Evolutionary conservation across 495 filamentous ascomycete genomes (phyloP), one percentile per base, ranked within the genome.

Genomic region (Lineolata rhizophorae): DNA sequence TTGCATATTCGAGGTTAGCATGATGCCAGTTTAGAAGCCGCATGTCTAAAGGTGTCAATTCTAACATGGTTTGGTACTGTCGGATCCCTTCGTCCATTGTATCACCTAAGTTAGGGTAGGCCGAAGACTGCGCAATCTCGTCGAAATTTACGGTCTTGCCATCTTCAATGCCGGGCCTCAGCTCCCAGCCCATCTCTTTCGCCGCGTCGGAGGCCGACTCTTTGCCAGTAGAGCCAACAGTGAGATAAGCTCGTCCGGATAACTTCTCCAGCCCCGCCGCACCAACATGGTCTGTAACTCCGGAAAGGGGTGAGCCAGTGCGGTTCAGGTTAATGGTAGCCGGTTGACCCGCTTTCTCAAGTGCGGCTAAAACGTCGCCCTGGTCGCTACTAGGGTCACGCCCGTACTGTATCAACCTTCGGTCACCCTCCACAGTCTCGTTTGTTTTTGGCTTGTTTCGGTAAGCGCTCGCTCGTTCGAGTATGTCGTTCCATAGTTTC

Each of bases 1-100:
- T 95, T 29, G 85, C 84, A 45, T 99, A 99, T 47, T 99, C 87
- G 18, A 95, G 61, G 45, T 99, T 99, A 36, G 90, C 87, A 49
- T 93, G 72, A 54, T 99, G 90, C 87, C 87, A 99, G 45, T 95
- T 99, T 42, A 94, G 62, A 20, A 95, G 60, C 29, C 87, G 65
- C 54, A 91, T 70, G 42, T 94, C 87, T 45, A 77, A 76, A 0
- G 82, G 67, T 0, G 70, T 79, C 18, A 99, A 55, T 28, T 87
- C 72, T 13, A 94, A 62, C 34, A 95, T 63, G 25, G 64, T 64
- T 38, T 76, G 73, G 51, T 93, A 97, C 19, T 32, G 30, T 8
- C 8, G 10, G 15, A 19, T 13, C 9, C 5, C 18, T 5, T 32
- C 18, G 18, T 32, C 30, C 30, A 32, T 32, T 22, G 18, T 22